These are phyloP conservation scores for Aspergillus fijiensis DNA, from an alignment of 2,329 filamentous ascomycete species.

Conservation along the genomic window DNA sequence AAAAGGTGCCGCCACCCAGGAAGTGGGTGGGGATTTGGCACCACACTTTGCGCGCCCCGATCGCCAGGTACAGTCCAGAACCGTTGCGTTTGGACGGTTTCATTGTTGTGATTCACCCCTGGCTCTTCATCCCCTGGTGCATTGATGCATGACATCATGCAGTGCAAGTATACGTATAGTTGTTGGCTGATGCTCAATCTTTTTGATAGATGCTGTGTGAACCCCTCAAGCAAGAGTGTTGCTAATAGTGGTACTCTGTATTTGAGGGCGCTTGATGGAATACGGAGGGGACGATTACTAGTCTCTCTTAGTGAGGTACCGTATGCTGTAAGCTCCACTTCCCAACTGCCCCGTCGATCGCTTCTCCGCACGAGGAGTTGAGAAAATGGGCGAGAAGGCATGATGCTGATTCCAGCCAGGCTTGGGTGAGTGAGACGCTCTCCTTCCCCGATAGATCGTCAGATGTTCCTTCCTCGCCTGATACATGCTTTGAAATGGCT, in stretches of 20 bases:
- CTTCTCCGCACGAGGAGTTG: constrained; percentile 3
- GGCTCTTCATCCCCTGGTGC: neutral
- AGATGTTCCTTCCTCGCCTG: neutral
- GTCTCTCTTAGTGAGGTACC: neutral
- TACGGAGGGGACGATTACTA: neutral
- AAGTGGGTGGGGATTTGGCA: neutral
- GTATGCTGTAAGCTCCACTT: constrained; percentile 8
- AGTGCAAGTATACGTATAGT: neutral
- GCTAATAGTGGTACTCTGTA: neutral
- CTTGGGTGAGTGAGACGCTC: neutral
- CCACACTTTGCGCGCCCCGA: neutral
- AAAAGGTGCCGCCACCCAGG: neutral
- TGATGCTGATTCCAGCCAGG: neutral
- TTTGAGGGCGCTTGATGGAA: neutral
- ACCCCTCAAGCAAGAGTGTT: neutral
- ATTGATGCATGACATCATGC: neutral
- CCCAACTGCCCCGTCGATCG: constrained; percentile 8
- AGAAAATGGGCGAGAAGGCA: neutral
- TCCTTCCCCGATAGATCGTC: neutral
- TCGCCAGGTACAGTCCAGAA: constrained; percentile 4
- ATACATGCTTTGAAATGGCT: neutral
- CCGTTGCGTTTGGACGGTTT: neutral
- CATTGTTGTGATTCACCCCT: neutral
- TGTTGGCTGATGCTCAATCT: neutral
- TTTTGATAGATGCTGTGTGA: neutral